phyloP scores from a whole-genome alignment of 345 rosid species.

The Dovyalis caffra region DNA sequence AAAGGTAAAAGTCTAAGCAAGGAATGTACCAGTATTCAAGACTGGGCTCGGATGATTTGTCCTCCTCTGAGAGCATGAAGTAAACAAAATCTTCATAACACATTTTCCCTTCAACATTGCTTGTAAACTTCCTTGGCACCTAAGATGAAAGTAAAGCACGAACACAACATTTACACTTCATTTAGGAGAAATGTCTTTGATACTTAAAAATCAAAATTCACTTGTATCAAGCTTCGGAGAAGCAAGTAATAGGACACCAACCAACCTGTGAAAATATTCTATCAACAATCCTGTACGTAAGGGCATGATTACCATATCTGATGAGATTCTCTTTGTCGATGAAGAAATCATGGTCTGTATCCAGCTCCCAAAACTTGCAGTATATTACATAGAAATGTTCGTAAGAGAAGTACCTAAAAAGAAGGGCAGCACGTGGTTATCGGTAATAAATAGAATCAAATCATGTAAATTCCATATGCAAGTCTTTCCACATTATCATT shows the following conservation, averaged over 20 bases:
- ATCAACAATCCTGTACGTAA: constrained; percentile 90
- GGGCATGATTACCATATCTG: constrained; percentile 90
- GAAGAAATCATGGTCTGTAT: constrained; percentile 92
- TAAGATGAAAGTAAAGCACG: neutral
- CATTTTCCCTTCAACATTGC: constrained; percentile 37
- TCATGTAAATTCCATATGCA: neutral
- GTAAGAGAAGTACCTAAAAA: constrained; percentile 82
- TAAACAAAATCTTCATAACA: constrained; percentile 37
- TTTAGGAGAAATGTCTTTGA: neutral
- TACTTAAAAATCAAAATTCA: neutral
- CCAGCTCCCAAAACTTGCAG: constrained; percentile 99
- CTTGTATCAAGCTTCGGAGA: constrained; percentile 1
- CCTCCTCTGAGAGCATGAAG: constrained; percentile 34
- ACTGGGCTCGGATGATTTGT: constrained; percentile 32
- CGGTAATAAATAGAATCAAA: neutral
- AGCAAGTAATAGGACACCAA: neutral
- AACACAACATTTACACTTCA: neutral
- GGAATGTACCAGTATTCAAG: constrained; percentile 28
- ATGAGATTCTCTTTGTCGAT: constrained; percentile 92
- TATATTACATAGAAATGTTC: constrained; percentile 95
- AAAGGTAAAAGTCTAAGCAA: neutral
- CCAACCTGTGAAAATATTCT: constrained; percentile 89
- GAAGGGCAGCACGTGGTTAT: neutral
- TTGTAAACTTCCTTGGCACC: constrained; percentile 31
- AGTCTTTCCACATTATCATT: neutral